These are phyloP conservation scores for Adenanthera pavonina DNA, from an alignment of 306 rosid species.

Conservation along the genomic window DNA sequence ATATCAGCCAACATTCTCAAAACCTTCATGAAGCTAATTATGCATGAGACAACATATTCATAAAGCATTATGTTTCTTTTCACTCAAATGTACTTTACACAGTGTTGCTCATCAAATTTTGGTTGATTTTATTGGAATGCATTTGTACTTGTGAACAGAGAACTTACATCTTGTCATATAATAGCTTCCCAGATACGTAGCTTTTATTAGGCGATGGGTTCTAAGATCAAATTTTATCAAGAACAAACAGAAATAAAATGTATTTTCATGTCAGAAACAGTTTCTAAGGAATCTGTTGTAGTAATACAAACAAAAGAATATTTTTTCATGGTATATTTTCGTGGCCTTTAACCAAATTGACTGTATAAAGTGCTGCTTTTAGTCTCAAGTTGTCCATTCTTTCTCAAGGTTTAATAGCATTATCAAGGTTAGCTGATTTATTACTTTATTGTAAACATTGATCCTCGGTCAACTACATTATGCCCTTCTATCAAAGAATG, in stretches of 20 bases:
- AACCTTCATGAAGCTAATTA: constrained; percentile 15
- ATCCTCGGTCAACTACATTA: background rate
- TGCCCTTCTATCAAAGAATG: background rate
- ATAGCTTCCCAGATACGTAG: background rate
- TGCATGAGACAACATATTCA: background rate
- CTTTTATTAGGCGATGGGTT: background rate
- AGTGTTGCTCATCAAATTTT: constrained; percentile 5
- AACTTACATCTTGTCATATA: background rate
- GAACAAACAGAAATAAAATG: background rate
- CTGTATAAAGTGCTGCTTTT: background rate
- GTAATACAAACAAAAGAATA: background rate
- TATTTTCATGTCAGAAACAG: background rate
- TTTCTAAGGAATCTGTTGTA: background rate
- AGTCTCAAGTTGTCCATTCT: background rate
- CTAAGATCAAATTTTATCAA: constrained; percentile 2
- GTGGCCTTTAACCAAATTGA: background rate
- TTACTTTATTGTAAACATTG: background rate
- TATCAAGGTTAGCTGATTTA: background rate
- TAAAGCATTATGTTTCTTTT: constrained; percentile 6
- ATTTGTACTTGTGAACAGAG: background rate
- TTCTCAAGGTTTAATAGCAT: background rate
- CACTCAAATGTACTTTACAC: background rate
- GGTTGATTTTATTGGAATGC: constrained; percentile 19
- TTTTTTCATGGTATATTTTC: background rate
- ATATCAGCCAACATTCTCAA: constrained; percentile 13